These are phyloP conservation scores for Fusarium lyarnte DNA, from an alignment of 2,329 filamentous ascomycete genomes.

Conservation along the genomic window DNA sequence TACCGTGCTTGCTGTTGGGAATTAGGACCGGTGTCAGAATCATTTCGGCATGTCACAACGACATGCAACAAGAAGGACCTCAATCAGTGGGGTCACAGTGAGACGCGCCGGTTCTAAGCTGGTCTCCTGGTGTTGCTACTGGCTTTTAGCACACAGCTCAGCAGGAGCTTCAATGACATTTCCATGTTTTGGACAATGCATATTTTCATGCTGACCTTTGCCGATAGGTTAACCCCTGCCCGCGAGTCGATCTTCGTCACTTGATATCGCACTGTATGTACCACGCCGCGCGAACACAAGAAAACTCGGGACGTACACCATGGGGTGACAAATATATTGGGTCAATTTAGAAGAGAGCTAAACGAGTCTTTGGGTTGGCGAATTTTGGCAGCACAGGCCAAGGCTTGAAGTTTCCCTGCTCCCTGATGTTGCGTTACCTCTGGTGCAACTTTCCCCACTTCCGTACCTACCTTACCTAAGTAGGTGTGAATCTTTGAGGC, in stretches of 20 bases:
- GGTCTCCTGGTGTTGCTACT: constrained; percentile 16
- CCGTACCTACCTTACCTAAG: background rate
- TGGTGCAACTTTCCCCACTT: constrained; percentile 30
- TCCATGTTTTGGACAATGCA: constrained; percentile 18
- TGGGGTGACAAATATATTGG: background rate
- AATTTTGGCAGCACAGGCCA: background rate
- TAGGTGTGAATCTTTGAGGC: constrained; percentile 17
- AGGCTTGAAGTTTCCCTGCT: background rate
- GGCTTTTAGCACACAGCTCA: background rate
- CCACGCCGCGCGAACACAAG: background rate
- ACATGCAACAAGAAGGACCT: background rate
- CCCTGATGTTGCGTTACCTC: background rate
- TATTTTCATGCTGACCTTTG: constrained; percentile 30
- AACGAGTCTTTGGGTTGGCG: background rate
- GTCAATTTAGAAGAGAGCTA: background rate
- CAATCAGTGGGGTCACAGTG: background rate
- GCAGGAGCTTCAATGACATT: constrained; percentile 27
- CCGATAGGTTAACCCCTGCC: constrained; percentile 2
- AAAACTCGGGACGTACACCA: background rate
- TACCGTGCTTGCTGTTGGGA: background rate
- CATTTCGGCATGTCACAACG: background rate
- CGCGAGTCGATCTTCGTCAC: background rate
- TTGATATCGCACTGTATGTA: constrained; percentile 29
- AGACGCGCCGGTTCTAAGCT: constrained; percentile 11
- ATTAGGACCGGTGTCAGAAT: background rate